Base-by-base conservation (phyloP, 2,329 filamentous ascomycete genomes). In the Aquanectria penicillioides region DNA sequence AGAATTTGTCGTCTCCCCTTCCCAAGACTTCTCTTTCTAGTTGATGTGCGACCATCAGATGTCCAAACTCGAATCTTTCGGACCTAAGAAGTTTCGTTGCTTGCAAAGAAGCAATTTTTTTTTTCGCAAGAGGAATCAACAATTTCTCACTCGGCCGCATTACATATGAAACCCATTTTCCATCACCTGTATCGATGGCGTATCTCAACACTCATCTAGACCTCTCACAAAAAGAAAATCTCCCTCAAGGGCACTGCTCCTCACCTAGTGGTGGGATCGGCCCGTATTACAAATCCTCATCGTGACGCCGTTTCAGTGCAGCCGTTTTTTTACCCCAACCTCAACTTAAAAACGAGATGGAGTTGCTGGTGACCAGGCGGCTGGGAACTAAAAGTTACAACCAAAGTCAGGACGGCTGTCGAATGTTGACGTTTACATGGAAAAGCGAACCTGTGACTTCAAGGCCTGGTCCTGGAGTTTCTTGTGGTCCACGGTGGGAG, bases 381-480 rank as follows among this genome's bases (percentile, higher is more conserved):
- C 18, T 8, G 20, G 28, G 13, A 26, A 26, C 33, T 37, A 28
- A 18, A 37, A 5, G 12, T 6, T 0, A 18, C 9, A 18, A 25
- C 15, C 36, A 2, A 6, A 28, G 23, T 47, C 44, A 22, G 17
- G 22, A 20, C 29, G 3, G 15, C 17, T 17, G 9, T 54, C 9
- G 9, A 9, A 33, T 15, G 25, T 29, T 28, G 11, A n/a, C 6
- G 6, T 37, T 58, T 65, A 71, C 66, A 70, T 69, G 58, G 50
- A 61, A 29, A 71, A 71, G 12, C 61, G 63, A 15, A 71, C 63
- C 47, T 72, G 70, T 13, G 69, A 70, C 56, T 61, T 70, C 29
- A 72, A 55, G 23, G 69, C 67, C 53, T 72, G 69, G 20, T 66
- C 65, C 37, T 69, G 69, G 5, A 71, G 59, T 57, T 71, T 71